Percentiles rank a stretch among this genome's conserved stretches.
phyloP scores from a whole-genome alignment of 805 yeast genomes.

The Pichia insulana region DNA sequence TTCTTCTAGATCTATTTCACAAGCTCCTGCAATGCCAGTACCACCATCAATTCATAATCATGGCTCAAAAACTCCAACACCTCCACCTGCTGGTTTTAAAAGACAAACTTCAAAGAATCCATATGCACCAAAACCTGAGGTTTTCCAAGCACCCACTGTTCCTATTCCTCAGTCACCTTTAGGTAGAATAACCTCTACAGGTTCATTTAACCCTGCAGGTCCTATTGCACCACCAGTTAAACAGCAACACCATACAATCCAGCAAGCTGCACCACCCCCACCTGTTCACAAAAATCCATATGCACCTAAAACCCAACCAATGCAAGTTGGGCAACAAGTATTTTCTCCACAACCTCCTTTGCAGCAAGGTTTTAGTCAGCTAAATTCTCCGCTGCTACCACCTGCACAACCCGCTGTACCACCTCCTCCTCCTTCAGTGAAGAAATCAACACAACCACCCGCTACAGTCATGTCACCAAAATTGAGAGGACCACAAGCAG shows the following conservation, averaged over 20 bases:
- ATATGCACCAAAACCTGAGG: slow-evolving; percentile 6
- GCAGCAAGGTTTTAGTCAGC: neutral
- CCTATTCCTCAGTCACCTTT: slow-evolving; percentile 11
- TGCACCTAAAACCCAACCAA: no score
- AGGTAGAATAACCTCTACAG: no score
- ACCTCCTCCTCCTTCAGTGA: slow-evolving; percentile 13
- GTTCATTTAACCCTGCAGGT: neutral
- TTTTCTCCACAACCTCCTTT: neutral
- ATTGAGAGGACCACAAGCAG: neutral
- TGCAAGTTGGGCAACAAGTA: neutral
- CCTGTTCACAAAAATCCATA: neutral
- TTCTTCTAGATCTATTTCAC: slow-evolving; percentile 23
- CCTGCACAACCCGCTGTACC: slow-evolving; percentile 11
- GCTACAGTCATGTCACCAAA: slow-evolving; percentile 11
- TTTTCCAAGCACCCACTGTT: slow-evolving; percentile 1
- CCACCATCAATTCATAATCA: slow-evolving; percentile 20
- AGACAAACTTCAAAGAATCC: slow-evolving; percentile 8
- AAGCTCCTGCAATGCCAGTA: slow-evolving; percentile 24
- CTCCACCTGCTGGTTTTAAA: slow-evolving; percentile 17
- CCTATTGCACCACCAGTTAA: neutral
- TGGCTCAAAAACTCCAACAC: slow-evolving; percentile 26
- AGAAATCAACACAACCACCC: slow-evolving; percentile 14
- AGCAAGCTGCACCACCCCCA: slow-evolving; percentile 3
- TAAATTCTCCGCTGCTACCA: slow-evolving; percentile 13
- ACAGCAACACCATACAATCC: neutral